These are phyloP conservation scores for Euptelea pleiosperma DNA, from an alignment of 164 flowering plant genomes.

Conservation along the genomic window DNA sequence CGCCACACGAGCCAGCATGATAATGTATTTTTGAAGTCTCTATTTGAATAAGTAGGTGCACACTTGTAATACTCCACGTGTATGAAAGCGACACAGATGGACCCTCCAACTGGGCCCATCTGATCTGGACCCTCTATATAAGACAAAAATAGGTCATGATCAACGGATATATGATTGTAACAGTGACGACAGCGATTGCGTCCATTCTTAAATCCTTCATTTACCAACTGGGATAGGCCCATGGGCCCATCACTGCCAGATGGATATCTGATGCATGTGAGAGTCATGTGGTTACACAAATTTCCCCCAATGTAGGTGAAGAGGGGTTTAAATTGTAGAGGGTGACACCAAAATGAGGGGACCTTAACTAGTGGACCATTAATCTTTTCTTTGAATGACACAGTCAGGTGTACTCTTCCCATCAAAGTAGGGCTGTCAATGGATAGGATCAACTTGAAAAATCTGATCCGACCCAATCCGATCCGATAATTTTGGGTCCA, in stretches of 20 bases:
- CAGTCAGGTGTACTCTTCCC: background rate
- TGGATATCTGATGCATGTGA: constrained; percentile 9
- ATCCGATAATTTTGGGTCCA: too few species aligned
- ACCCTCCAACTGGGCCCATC: background rate
- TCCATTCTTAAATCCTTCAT: background rate
- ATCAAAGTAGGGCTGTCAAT: too few species aligned
- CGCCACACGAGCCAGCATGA: too few species aligned
- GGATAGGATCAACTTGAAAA: too few species aligned
- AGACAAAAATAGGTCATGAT: too few species aligned
- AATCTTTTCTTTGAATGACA: background rate
- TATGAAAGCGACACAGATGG: background rate
- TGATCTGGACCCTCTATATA: background rate
- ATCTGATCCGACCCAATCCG: too few species aligned
- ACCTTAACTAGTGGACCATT: constrained; percentile 1
- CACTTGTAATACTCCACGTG: background rate
- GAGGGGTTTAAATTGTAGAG: background rate
- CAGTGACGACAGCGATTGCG: background rate
- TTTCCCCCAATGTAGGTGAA: background rate
- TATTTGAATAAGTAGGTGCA: background rate
- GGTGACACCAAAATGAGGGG: constrained; percentile 9
- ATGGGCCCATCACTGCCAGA: constrained; percentile 5
- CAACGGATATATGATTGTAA: background rate
- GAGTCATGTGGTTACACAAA: background rate
- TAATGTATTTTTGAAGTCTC: too few species aligned
- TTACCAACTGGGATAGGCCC: background rate